A percentile compares a stretch with the other conserved stretches of the same genome.
Conservation (phyloP, 2,329 filamentous ascomycete genomes). For the Fusarium sp. region DNA sequence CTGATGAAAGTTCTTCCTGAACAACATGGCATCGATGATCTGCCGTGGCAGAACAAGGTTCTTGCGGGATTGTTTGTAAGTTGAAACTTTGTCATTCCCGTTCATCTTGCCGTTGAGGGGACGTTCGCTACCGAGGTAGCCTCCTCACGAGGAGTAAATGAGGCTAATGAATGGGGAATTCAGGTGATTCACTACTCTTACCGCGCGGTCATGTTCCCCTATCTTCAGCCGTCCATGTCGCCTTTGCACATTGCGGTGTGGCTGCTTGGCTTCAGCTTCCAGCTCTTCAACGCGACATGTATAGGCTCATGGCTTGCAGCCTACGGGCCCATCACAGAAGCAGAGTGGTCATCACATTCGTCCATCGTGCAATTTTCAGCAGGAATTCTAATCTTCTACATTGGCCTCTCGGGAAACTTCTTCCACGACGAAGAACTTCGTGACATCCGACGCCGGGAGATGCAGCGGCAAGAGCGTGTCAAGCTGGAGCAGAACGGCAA, state of each 20-base stretch:
- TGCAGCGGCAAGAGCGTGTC: slow-evolving; percentile 61
- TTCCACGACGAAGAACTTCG: slow-evolving; percentile 91
- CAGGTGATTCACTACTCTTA: slow-evolving; percentile 88
- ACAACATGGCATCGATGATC: slow-evolving; percentile 64
- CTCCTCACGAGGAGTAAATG: slow-evolving; percentile 6
- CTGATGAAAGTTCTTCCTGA: slow-evolving; percentile 76
- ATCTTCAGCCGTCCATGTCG: slow-evolving; percentile 91
- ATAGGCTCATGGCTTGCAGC: slow-evolving; percentile 85
- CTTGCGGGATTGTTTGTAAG: slow-evolving; percentile 74
- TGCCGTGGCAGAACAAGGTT: slow-evolving; percentile 83
- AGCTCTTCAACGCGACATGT: slow-evolving; percentile 81
- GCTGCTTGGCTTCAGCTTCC: slow-evolving; percentile 74
- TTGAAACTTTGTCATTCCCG: slow-evolving; percentile 25
- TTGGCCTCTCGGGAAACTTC: slow-evolving; percentile 83
- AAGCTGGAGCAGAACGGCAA: slow-evolving; percentile 48
- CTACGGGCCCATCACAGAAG: slow-evolving; percentile 74
- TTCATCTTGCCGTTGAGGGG: slow-evolving; percentile 28
- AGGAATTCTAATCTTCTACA: slow-evolving; percentile 79
- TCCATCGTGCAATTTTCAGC: slow-evolving; percentile 62
- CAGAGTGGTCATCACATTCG: slow-evolving; percentile 58
- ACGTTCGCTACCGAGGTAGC: slow-evolving; percentile 17
- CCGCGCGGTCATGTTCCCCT: slow-evolving; percentile 83
- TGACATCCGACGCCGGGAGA: slow-evolving; percentile 80
- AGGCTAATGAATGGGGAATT: background rate
- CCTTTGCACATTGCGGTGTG: slow-evolving; percentile 82